Evolutionary conservation across 768 basidiomycete genomes (phyloP).

Genomic region (Mycena capillaripes): DNA sequence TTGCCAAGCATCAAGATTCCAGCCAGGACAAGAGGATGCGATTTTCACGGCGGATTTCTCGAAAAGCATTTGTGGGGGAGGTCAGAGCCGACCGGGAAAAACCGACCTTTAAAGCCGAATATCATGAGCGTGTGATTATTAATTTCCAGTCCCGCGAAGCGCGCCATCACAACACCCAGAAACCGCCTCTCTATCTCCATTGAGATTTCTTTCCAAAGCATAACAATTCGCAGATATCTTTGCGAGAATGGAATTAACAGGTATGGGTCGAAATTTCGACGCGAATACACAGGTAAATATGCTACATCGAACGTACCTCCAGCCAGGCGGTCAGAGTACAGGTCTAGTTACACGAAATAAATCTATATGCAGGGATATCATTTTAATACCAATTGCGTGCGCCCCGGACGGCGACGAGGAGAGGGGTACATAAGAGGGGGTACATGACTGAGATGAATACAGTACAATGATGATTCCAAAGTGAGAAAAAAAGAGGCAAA

Average conservation of each 20-base stretch:
- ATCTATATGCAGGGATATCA: constrained; percentile 14
- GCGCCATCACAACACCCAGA: not conserved
- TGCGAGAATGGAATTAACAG: too few species aligned
- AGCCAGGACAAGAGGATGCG: constrained; percentile 45
- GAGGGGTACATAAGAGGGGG: not conserved
- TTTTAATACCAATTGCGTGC: not conserved
- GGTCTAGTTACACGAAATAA: constrained; percentile 3
- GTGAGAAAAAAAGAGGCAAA: not conserved
- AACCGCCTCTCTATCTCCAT: too few species aligned
- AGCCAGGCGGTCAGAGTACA: not conserved
- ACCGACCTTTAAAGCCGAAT: too few species aligned
- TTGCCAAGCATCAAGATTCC: constrained; percentile 53
- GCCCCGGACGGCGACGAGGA: not conserved
- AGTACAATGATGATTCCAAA: constrained; percentile 6
- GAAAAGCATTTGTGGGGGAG: constrained; percentile 22
- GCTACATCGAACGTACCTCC: too few species aligned
- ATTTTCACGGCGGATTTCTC: constrained; percentile 43
- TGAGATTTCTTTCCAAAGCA: too few species aligned
- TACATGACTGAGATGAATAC: not conserved
- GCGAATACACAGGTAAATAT: constrained; percentile 3
- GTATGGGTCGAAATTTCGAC: not conserved
- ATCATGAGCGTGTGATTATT: not conserved
- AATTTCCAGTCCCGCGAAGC: not conserved
- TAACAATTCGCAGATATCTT: too few species aligned
- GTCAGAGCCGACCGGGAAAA: not conserved